Base-by-base conservation (phyloP, 176 grass and related monocot species). In the Aegilops longissima region DNA sequence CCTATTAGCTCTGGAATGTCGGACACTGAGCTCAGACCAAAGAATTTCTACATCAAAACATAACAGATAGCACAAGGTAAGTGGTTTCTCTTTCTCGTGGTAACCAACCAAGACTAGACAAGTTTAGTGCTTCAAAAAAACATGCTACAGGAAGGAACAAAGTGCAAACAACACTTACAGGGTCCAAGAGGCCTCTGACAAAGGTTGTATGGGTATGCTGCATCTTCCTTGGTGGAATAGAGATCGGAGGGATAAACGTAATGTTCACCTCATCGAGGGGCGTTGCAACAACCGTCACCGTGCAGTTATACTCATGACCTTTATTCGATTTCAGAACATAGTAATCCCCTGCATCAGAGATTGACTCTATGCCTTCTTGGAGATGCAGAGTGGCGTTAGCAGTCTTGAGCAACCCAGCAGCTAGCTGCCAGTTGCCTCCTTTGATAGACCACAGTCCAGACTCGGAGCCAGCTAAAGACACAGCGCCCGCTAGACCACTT, bases 201-300 rank as follows among this genome's bases (percentile, higher is more conserved):
- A 98, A 98, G 77, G 93, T 96, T 69, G 93, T 83, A 63, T 90
- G 93, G 34, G 93, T 98, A 85, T 98, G 96, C 72, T 96, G 96
- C 79, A 91, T 88, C 63, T 82, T 96, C 93, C 96, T 95, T 14
- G 70, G 83, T 75, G 96, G 93, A 90, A 98, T 35, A 12, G 81
- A 86, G 82, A 98, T 61, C 23, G 92, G 82, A 69, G 96, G 96
- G 16, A 33, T 68, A 80, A 98, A 89, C 17, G 93, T 91, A 27
- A 98, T 92, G 85, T 95, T 92, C 73, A 98, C 82, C 82, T 98
- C 96, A 12, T 98, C 96, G 12, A 98, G 86, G 21, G 96, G 96
- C 9, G 91, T 98, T 47, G 93, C 93, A 80, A 98, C 40, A 62
- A 98, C 86, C 4, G 96, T 88, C 24, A 92, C 93, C 34, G 67